A percentile compares a stretch with the other conserved stretches of the same genome.
phyloP scores from a whole-genome alignment of 2,329 filamentous ascomycete genomes.

The Alternaria metachromatica region DNA sequence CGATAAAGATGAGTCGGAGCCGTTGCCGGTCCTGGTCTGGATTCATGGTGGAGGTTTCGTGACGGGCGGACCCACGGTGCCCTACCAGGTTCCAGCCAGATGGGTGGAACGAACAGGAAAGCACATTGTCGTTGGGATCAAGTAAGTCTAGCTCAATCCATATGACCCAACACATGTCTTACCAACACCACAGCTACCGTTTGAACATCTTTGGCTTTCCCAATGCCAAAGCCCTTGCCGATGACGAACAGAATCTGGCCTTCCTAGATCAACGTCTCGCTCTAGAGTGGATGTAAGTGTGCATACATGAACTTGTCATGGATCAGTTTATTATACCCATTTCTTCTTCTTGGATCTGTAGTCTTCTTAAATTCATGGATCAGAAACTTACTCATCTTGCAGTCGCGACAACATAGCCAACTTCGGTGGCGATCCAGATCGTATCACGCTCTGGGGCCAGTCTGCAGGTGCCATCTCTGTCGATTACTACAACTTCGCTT shows the following conservation, averaged over 20 bases:
- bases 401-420: slow-evolving; percentile 48
- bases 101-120: slow-evolving; percentile 46
- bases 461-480: slow-evolving; percentile 49
- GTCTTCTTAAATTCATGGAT: background rate
- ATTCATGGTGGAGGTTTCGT: slow-evolving; percentile 58
- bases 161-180: background rate
- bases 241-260: slow-evolving; percentile 46
- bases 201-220: slow-evolving; percentile 52
- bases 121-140: slow-evolving; percentile 45
- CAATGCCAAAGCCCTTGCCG: slow-evolving; percentile 40
- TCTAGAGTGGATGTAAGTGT: slow-evolving; percentile 44
- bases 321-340: background rate
- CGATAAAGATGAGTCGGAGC: slow-evolving; percentile 14
- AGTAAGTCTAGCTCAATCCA: slow-evolving; percentile 42
- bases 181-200: slow-evolving; percentile 35
- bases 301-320: background rate
- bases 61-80: slow-evolving; percentile 54
- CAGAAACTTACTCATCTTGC: background rate
- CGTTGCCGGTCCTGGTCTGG: slow-evolving; percentile 55
- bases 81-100: slow-evolving; percentile 41
- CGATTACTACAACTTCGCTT: slow-evolving; percentile 60
- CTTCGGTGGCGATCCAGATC: slow-evolving; percentile 43
- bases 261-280: slow-evolving; percentile 50
- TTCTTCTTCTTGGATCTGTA: no score
- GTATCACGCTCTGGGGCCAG: slow-evolving; percentile 52